These are phyloP conservation scores for Tolypocladium nubicola DNA, from an alignment of 2,329 filamentous ascomycete genomes.

Conservation along the genomic window DNA sequence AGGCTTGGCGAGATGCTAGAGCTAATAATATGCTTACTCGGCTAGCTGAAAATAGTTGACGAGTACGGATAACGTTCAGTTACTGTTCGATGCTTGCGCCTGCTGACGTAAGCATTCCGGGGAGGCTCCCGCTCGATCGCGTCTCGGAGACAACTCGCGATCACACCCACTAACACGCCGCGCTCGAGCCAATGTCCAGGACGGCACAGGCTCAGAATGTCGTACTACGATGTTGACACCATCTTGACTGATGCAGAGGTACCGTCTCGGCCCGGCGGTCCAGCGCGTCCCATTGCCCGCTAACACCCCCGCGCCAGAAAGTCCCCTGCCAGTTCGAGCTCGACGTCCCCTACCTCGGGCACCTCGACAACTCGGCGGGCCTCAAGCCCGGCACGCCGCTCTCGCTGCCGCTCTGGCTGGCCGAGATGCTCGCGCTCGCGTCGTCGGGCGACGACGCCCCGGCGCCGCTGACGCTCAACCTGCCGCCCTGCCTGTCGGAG, in stretches of 20 bases:
- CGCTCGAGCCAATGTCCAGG: not conserved
- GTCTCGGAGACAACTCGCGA: not conserved
- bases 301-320: conserved; percentile 49
- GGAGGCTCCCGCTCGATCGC: not conserved
- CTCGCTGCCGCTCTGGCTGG: conserved; percentile 84
- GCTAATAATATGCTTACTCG: not conserved
- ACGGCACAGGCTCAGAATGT: conserved; percentile 30
- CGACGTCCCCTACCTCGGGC: conserved; percentile 75
- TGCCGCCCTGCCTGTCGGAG: conserved; percentile 65
- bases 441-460: conserved; percentile 33
- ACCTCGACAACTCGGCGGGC: conserved; percentile 75
- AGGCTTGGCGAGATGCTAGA: not conserved
- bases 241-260: conserved; percentile 81
- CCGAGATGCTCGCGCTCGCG: conserved; percentile 79
- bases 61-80: too few relatives aligned
- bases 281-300: not conserved
- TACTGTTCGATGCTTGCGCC: not conserved
- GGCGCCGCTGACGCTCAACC: conserved; percentile 68
- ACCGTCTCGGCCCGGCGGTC: conserved; percentile 7
- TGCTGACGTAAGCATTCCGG: not conserved
- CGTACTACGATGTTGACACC: conserved; percentile 76
- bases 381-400: conserved; percentile 75
- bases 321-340: conserved; percentile 91
- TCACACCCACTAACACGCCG: not conserved
- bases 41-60: too few relatives aligned